A percentile compares a stretch with the other conserved stretches of the same genome.
Conservation (phyloP, 345 rosid genomes). For the Citrus reticulata region DNA sequence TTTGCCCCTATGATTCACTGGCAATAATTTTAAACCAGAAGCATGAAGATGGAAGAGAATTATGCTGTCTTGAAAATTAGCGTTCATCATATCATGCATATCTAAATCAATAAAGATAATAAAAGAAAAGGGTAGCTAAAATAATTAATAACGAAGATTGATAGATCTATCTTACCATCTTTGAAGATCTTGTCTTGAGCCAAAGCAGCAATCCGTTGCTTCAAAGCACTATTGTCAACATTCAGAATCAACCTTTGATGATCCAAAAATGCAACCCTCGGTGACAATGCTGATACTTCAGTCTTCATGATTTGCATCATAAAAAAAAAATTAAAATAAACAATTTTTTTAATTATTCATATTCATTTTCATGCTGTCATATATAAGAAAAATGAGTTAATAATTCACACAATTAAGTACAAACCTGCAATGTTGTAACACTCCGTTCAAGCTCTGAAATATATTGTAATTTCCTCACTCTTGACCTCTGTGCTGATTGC, state of each 20-base stretch:
- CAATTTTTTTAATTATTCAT: too few relatives aligned
- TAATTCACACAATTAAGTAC: not conserved
- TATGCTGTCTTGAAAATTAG: constrained; percentile 4
- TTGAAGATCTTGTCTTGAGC: constrained; percentile 85
- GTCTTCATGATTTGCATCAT: constrained; percentile 30
- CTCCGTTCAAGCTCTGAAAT: constrained; percentile 63
- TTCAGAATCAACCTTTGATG: constrained; percentile 65
- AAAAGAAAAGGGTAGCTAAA: not conserved
- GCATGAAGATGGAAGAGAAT: constrained; percentile 9
- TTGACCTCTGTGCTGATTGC: constrained; percentile 67
- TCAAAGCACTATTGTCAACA: constrained; percentile 63
- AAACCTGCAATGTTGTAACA: constrained; percentile 58
- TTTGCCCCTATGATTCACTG: not conserved
- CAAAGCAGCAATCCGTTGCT: constrained; percentile 77
- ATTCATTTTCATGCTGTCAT: not conserved
- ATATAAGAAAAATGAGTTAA: not conserved
- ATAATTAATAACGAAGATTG: not conserved
- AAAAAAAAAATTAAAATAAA: not conserved
- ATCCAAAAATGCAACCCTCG: constrained; percentile 68
- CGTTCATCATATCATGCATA: not conserved
- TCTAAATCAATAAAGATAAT: not conserved
- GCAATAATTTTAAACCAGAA: not conserved
- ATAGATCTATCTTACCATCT: constrained; percentile 40
- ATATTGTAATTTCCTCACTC: constrained; percentile 61
- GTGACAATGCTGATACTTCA: constrained; percentile 72